A percentile compares a stretch with the other conserved stretches of the same genome.
These are phyloP conservation scores for Rhododendron williamsianum DNA, from an alignment of 148 eudicot genomes.

Conservation along the genomic window DNA sequence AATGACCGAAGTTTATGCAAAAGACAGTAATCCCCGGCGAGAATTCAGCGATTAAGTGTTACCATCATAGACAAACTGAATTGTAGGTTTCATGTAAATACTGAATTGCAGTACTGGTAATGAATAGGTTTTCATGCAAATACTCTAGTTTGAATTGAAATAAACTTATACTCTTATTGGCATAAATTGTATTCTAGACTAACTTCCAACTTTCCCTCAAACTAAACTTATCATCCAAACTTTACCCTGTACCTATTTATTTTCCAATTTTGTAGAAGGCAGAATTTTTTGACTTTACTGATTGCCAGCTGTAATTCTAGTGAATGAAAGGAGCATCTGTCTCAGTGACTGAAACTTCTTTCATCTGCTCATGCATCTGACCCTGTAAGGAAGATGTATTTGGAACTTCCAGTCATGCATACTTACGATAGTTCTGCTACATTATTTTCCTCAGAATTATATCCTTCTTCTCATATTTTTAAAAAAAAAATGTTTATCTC, in stretches of 20 bases:
- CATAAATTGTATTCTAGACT: not conserved
- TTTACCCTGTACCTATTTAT: not conserved
- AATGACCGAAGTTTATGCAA: not conserved
- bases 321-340: not conserved
- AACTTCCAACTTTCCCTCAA: not conserved
- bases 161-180: not conserved
- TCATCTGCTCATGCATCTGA: not conserved
- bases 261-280: not conserved
- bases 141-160: not conserved
- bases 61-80: not conserved
- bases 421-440: not conserved
- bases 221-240: not conserved
- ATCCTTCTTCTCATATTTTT: not conserved
- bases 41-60: not conserved
- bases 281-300: not conserved
- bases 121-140: not conserved
- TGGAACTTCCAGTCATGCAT: not conserved
- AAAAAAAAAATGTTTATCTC: not conserved
- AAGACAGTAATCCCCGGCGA: not conserved
- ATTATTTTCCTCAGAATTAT: not conserved
- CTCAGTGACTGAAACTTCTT: not conserved
- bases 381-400: not conserved
- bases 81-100: not conserved
- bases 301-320: not conserved
- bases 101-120: not conserved